A percentile compares a stretch with the other conserved stretches of the same genome.
phyloP scores from a whole-genome alignment of 1,284 basidiomycete genomes.

The Trichosporon sp. region DNA sequence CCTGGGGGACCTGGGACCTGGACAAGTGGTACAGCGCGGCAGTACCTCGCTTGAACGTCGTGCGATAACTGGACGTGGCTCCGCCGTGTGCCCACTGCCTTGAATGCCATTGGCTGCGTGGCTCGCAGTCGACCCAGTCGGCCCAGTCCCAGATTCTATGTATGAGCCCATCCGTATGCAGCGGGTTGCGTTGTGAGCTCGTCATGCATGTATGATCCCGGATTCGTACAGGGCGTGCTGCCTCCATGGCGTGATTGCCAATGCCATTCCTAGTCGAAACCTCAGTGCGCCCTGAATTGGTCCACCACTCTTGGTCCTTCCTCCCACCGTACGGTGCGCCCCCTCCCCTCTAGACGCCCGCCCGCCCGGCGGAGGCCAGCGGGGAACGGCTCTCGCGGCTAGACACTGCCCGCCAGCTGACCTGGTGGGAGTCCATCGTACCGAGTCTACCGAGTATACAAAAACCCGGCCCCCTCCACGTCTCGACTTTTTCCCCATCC shows the following conservation, averaged over 20 bases:
- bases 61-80: neutral
- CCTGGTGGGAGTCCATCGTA: neutral
- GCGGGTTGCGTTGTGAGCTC: neutral
- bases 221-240: slow-evolving; percentile 16
- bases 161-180: no score
- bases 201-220: neutral
- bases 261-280: slow-evolving; percentile 10
- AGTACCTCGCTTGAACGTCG: slow-evolving; percentile 7
- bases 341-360: no score
- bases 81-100: no score
- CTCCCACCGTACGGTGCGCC: neutral
- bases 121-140: neutral
- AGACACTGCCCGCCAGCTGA: neutral
- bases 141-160: no score
- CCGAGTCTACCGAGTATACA: slow-evolving; percentile 10
- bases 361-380: no score
- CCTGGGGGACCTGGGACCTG: no score
- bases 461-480: slow-evolving; percentile 17
- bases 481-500: slow-evolving; percentile 20
- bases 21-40: neutral
- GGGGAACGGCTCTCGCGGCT: no score
- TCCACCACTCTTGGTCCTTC: neutral
- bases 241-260: slow-evolving; percentile 5
- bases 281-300: neutral
- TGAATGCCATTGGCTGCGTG: no score